Conservation (phyloP, 352 stramenopile genomes). For the Phytophthora pisi region DNA sequence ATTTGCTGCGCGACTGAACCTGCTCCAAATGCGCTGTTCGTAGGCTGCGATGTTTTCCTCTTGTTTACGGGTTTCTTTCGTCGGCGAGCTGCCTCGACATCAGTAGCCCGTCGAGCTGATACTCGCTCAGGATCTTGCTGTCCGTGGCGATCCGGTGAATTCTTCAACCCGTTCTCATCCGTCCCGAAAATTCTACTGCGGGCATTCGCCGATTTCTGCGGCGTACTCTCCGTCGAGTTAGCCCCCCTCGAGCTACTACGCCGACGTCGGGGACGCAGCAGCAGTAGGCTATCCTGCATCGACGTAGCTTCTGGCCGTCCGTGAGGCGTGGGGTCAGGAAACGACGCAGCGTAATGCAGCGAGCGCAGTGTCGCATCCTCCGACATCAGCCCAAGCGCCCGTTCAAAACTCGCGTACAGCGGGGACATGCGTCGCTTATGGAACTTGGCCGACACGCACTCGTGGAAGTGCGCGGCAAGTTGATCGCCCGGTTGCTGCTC, state of each 20-base stretch:
- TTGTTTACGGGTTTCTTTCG: constrained; percentile 26
- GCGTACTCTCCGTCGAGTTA: constrained; percentile 13
- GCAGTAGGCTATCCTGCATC: constrained; percentile 52
- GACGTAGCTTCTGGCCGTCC: constrained; percentile 33
- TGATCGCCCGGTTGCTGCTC: constrained; percentile 37
- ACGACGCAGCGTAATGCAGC: constrained; percentile 78
- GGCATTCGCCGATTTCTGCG: constrained; percentile 12
- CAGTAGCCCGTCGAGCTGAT: constrained; percentile 2
- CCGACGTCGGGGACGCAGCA: constrained; percentile 41
- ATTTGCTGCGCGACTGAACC: constrained; percentile 27
- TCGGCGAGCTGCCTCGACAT: constrained; percentile 1
- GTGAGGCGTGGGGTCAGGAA: constrained; percentile 52
- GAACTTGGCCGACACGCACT: constrained; percentile 51
- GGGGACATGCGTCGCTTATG: constrained; percentile 65
- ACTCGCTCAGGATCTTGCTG: constrained; percentile 1
- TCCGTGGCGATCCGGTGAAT: constrained; percentile 9
- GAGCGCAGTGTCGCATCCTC: constrained; percentile 66
- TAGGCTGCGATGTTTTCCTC: constrained; percentile 18
- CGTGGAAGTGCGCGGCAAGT: constrained; percentile 50
- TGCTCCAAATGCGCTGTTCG: constrained; percentile 7
- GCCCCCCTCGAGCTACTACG: constrained; percentile 9
- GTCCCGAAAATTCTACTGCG: constrained; percentile 8
- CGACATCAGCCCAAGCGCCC: constrained; percentile 65
- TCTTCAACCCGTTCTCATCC: constrained; percentile 3
- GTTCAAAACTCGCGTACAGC: constrained; percentile 69